Evolutionary conservation across 805 yeast genomes (phyloP).

Genomic region (Pichia eremophila): DNA sequence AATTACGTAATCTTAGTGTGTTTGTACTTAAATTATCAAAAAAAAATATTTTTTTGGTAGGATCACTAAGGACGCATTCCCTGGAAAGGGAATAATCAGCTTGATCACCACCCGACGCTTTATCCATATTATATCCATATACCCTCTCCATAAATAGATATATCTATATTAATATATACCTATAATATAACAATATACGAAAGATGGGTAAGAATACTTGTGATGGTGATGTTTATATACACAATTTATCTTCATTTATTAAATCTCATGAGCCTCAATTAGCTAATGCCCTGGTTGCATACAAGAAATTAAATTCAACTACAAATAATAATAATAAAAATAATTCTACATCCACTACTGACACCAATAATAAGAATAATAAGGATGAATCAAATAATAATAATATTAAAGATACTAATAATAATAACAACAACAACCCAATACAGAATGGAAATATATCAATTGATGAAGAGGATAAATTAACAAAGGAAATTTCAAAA

Average conservation of each 20-base stretch:
- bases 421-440: not conserved
- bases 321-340: not conserved
- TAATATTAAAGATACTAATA: not conserved
- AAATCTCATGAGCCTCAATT: slow-evolving; percentile 48
- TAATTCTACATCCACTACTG: not conserved
- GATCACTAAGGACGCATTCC: too few species aligned
- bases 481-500: slow-evolving; percentile 22
- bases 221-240: slow-evolving; percentile 52
- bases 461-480: slow-evolving; percentile 9
- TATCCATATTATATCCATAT: too few species aligned
- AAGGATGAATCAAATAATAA: not conserved
- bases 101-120: too few species aligned
- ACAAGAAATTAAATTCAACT: slow-evolving; percentile 30
- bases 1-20: too few species aligned
- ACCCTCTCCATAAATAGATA: too few species aligned
- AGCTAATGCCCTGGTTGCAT: slow-evolving; percentile 49
- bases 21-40: too few species aligned
- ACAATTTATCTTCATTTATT: slow-evolving; percentile 43
- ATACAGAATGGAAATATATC: not conserved
- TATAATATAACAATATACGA: too few species aligned
- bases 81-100: too few species aligned
- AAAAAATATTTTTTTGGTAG: too few species aligned
- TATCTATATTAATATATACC: too few species aligned
- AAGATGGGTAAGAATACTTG: slow-evolving; percentile 24
- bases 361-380: not conserved